Conservation (phyloP, 495 filamentous ascomycete genomes). For the Viridothelium virens region DNA sequence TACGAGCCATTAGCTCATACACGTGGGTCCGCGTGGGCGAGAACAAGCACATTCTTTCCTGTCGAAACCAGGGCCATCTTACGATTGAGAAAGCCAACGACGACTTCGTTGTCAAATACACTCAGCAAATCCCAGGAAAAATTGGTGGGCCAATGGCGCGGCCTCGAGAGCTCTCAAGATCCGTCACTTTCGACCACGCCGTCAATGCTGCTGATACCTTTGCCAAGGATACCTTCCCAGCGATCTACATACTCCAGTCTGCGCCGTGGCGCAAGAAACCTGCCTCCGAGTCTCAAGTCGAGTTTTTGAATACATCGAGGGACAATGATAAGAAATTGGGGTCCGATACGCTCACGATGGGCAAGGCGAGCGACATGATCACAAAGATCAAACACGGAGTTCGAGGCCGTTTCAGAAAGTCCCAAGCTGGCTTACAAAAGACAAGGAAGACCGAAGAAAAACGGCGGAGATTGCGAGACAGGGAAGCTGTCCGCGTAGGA, state of each 20-base stretch:
- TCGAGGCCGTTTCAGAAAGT: slow-evolving; percentile 54
- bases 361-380: slow-evolving; percentile 84
- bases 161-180: slow-evolving; percentile 56
- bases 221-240: slow-evolving; percentile 55
- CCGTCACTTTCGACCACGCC: slow-evolving; percentile 56
- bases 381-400: slow-evolving; percentile 82
- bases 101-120: slow-evolving; percentile 7
- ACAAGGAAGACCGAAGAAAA: slow-evolving; percentile 38
- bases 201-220: slow-evolving; percentile 79
- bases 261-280: slow-evolving; percentile 59
- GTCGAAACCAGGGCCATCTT: slow-evolving; percentile 49
- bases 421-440: slow-evolving; percentile 45
- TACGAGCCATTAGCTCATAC: slow-evolving; percentile 62
- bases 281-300: slow-evolving; percentile 62
- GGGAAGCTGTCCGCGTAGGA: slow-evolving; percentile 59
- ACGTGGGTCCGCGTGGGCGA: slow-evolving; percentile 72
- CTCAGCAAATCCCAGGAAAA: slow-evolving; percentile 13
- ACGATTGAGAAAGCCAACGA: slow-evolving; percentile 47
- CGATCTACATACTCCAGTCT: slow-evolving; percentile 47
- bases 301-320: slow-evolving; percentile 61
- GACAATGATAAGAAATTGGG: slow-evolving; percentile 48
- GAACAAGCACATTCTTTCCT: slow-evolving; percentile 57
- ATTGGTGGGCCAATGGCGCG: slow-evolving; percentile 47
- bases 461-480: slow-evolving; percentile 37
- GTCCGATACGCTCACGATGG: slow-evolving; percentile 58